Evolutionary conservation across 371 early-diverging fungal species (phyloP).

Genomic region (Paraphysoderma sedebokerense): DNA sequence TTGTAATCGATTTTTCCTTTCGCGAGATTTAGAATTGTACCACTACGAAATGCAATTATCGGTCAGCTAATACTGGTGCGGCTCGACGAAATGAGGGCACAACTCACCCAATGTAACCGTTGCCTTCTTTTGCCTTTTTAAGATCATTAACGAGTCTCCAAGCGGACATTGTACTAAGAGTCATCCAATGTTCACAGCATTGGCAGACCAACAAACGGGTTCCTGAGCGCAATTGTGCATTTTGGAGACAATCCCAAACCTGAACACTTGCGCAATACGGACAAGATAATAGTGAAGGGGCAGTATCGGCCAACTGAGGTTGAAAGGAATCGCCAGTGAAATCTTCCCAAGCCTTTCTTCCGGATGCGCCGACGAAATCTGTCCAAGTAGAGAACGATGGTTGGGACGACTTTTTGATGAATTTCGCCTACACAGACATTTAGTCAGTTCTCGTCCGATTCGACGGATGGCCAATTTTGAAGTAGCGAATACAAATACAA

Average conservation of each 20-base stretch:
- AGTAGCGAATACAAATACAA: neutral
- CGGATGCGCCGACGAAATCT: neutral
- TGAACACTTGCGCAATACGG: neutral
- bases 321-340: neutral
- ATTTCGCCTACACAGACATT: no score
- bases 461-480: no score
- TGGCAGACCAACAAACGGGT: neutral
- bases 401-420: no score
- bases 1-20: slow-evolving; percentile 1
- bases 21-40: neutral
- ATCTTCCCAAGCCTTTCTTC: neutral
- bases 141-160: neutral
- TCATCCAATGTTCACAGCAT: neutral
- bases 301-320: neutral
- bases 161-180: neutral
- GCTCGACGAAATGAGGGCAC: no score
- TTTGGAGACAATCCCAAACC: neutral
- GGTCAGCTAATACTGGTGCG: no score
- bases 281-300: neutral
- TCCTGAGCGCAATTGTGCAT: neutral
- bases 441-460: no score
- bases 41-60: no score
- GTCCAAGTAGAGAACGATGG: neutral
- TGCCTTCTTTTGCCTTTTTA: neutral
- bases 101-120: neutral